Evolutionary conservation across 108 stramenopile genomes (phyloP).

Genomic region (Craspedostauros australis): DNA sequence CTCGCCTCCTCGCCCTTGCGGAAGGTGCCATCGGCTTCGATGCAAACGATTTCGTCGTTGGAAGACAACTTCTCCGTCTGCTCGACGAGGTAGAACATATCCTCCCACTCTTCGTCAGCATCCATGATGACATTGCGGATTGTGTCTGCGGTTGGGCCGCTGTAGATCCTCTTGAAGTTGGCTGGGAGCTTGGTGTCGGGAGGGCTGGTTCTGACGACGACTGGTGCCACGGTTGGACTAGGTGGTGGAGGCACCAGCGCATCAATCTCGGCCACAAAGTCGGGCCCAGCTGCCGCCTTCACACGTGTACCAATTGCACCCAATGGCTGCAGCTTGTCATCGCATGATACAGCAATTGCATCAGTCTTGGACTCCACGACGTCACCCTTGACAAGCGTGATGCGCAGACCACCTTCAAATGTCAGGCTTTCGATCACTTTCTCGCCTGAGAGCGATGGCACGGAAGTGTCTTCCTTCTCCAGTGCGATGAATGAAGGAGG

Average conservation of each 20-base stretch:
- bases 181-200: not conserved
- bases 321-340: not conserved
- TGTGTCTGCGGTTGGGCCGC: not conserved
- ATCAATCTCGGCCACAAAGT: not conserved
- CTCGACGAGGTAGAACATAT: not conserved
- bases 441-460: not conserved
- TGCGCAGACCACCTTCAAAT: not conserved
- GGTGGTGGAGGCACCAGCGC: too few species aligned
- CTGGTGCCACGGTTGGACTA: not conserved
- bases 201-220: too few species aligned
- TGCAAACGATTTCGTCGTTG: constrained; percentile 1
- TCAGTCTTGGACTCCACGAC: not conserved
- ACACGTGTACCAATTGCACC: not conserved
- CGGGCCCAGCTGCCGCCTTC: not conserved
- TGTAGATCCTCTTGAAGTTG: not conserved
- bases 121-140: not conserved
- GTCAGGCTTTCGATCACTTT: not conserved
- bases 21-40: not conserved
- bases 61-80: not conserved
- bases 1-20: not conserved
- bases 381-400: constrained; percentile 1
- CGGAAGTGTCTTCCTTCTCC: not conserved
- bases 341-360: constrained; percentile 1
- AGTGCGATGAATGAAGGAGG: not conserved
- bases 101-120: not conserved